phyloP scores from a whole-genome alignment of 306 rosid genomes.

The Citrullus colocynthis region DNA sequence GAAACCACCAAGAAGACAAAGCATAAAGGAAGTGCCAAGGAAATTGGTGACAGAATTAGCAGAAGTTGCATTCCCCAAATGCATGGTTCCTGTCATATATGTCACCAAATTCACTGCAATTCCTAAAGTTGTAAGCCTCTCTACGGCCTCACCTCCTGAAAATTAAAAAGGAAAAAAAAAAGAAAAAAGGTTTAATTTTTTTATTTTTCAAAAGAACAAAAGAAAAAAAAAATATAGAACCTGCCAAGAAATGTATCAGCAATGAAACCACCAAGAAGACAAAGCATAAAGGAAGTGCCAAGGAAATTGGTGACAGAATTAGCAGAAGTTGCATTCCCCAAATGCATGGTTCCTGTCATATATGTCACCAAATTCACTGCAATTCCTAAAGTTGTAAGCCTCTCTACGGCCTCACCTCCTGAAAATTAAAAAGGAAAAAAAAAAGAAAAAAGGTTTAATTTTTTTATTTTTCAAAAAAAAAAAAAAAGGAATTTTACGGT shows the following conservation, averaged over 20 bases:
- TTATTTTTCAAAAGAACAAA: not conserved
- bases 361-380: conserved; percentile 84
- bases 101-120: conserved; percentile 83
- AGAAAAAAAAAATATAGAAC: conserved; percentile 11
- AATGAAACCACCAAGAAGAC: conserved; percentile 73
- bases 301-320: conserved; percentile 75
- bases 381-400: conserved; percentile 74
- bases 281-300: conserved; percentile 89
- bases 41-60: conserved; percentile 86
- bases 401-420: conserved; percentile 81
- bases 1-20: conserved; percentile 82
- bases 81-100: conserved; percentile 69
- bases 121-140: conserved; percentile 77
- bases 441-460: not conserved
- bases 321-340: conserved; percentile 85
- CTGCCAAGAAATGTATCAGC: conserved; percentile 93
- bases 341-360: conserved; percentile 68
- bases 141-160: conserved; percentile 70
- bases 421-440: not conserved
- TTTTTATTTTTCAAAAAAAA: too few relatives aligned
- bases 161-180: not conserved
- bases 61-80: conserved; percentile 77
- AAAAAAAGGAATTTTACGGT: conserved; percentile 29
- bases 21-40: conserved; percentile 84
- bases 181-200: not conserved